These are phyloP conservation scores for Astraeus odoratus DNA, from an alignment of 768 basidiomycete genomes.

Conservation along the genomic window DNA sequence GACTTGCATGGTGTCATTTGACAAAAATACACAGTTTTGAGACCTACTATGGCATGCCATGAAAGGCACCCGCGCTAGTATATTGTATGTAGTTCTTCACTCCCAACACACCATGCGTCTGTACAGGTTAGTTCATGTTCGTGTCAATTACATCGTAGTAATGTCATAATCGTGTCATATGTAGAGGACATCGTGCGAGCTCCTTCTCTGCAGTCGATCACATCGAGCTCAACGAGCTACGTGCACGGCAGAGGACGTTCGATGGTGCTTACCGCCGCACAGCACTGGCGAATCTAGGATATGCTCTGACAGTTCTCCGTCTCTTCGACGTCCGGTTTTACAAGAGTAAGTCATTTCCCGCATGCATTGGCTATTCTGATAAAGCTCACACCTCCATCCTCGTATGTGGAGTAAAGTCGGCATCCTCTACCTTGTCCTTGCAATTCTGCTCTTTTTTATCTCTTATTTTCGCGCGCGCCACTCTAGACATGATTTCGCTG, in stretches of 20 bases:
- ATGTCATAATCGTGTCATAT: not conserved
- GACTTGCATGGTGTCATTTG: too few relatives aligned
- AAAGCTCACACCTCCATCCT: too few relatives aligned
- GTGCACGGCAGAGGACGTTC: conserved; percentile 77
- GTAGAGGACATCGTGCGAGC: conserved; percentile 39
- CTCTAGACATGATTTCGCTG: conserved; percentile 73
- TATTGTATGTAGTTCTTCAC: conserved; percentile 1
- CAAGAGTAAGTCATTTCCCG: conserved; percentile 42
- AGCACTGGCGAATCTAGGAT: conserved; percentile 67
- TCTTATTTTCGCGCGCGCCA: conserved; percentile 58
- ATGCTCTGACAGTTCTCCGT: conserved; percentile 65
- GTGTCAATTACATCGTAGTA: not conserved
- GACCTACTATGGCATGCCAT: too few relatives aligned
- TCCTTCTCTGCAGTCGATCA: conserved; percentile 50
- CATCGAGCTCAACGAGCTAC: conserved; percentile 62
- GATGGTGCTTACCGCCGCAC: conserved; percentile 77
- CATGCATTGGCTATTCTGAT: conserved; percentile 7
- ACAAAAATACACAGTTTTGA: too few relatives aligned
- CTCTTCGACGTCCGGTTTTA: conserved; percentile 76
- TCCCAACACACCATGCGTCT: conserved; percentile 11
- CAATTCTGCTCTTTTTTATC: conserved; percentile 49
- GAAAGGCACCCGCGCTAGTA: too few relatives aligned
- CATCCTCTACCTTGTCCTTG: conserved; percentile 57
- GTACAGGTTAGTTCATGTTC: conserved; percentile 27
- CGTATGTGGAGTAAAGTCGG: conserved; percentile 34